Percentiles rank a stretch among this genome's conserved stretches.
These are phyloP conservation scores for Harrya chromipes DNA, from an alignment of 768 basidiomycete genomes.

Conservation along the genomic window DNA sequence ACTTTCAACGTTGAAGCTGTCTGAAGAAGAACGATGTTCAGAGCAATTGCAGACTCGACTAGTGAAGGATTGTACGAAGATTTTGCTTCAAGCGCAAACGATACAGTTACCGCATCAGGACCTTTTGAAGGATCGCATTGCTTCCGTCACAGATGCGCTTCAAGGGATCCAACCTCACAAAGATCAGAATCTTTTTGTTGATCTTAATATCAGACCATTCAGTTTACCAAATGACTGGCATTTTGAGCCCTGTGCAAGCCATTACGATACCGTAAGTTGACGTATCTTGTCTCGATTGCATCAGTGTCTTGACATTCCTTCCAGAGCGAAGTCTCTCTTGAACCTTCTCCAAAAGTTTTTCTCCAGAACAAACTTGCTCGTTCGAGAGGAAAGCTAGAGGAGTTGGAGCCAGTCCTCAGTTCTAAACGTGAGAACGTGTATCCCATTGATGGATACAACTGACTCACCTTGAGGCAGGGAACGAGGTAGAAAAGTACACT, in stretches of 20 bases:
- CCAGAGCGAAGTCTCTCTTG: slow-evolving; percentile 52
- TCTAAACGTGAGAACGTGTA: slow-evolving; percentile 51
- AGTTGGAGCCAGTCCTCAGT: slow-evolving; percentile 55
- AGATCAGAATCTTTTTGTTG: slow-evolving; percentile 72
- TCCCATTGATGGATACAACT: neutral
- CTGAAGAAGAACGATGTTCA: slow-evolving; percentile 26
- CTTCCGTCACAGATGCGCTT: slow-evolving; percentile 46
- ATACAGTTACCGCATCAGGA: slow-evolving; percentile 61
- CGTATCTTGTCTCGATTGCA: neutral
- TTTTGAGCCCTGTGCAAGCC: slow-evolving; percentile 71
- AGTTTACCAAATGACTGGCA: slow-evolving; percentile 59
- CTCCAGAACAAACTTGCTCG: slow-evolving; percentile 74
- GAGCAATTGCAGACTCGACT: slow-evolving; percentile 71
- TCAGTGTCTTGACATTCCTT: slow-evolving; percentile 1
- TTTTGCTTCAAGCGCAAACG: slow-evolving; percentile 57
- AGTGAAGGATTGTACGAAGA: slow-evolving; percentile 48
- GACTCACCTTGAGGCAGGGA: slow-evolving; percentile 36
- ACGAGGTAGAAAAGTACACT: slow-evolving; percentile 51
- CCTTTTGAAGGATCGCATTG: slow-evolving; percentile 48
- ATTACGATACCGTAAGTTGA: slow-evolving; percentile 70
- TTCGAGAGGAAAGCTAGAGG: slow-evolving; percentile 58
- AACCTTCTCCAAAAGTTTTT: slow-evolving; percentile 69
- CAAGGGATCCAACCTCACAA: slow-evolving; percentile 49
- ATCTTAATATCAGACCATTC: slow-evolving; percentile 68
- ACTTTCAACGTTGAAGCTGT: neutral